Base-by-base conservation (phyloP, 306 rosid species). In the Cucurbita moschata region DNA sequence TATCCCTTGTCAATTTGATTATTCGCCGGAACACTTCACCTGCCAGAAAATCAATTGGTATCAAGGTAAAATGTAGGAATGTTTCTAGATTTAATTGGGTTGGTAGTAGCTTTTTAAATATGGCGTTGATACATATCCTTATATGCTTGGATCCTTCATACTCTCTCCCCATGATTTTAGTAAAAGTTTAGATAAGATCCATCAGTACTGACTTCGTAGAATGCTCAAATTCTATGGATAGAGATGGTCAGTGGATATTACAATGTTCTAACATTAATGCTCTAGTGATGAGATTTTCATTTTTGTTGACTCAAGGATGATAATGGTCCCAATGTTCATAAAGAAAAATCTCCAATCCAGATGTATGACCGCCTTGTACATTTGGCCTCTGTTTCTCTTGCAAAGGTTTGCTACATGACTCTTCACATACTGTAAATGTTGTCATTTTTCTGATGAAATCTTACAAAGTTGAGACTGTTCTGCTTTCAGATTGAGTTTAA, bases 341-440 rank as follows among this genome's bases (percentile, higher is more conserved):
- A 58, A 61, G 69, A 75, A 77, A 84, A 78, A 68, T 76, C 87
- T 53, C 85, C 88, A 16, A 75, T 89, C 4, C 83, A 83, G 57
- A 91, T 94, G 97, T 89, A 87, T 53, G 88, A 76, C 35, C 87
- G 95, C 59, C 97, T 94, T 78, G 81, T 87, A 53, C 86, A 84
- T 82, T 51, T 88, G 84, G 95, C 95, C 82, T 82, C 90, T 50
- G 82, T 81, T 83, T 85, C 87, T 77, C 92, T 91, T 54, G 82
- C 88, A 18, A 83, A 90, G 95, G 95, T 90, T 84, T 79, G 81
- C 70, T 72, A 56, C 76, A 76, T 52, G 71, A 67, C 62, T 71
- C 5, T 75, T 78, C 30, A 37, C 65, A 49, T 43, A 44, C 14
- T n/a, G 51, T 63, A 6, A 72, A 42, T 51, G 39, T 77, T 61